A percentile compares a stretch with the other conserved stretches of the same genome.
Conservation (phyloP, 192 early-diverging fungal species). For the Coemansia asiatica region DNA sequence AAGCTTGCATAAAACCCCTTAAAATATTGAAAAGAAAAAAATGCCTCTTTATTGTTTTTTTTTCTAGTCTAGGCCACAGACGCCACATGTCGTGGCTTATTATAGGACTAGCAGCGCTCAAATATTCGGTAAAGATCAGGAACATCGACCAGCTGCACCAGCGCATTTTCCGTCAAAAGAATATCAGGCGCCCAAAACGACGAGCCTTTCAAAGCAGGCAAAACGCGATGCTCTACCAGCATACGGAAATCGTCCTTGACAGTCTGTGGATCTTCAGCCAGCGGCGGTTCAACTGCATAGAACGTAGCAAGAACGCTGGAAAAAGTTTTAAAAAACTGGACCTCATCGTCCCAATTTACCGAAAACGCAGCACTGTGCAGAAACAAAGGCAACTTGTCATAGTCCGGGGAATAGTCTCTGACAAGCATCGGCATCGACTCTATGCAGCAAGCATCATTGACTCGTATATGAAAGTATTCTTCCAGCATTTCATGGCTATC, state of each 20-base stretch:
- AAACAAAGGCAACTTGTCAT: constrained; percentile 84
- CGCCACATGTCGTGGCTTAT: neutral
- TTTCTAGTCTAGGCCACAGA: neutral
- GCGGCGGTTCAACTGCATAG: constrained; percentile 56
- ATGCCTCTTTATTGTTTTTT: neutral
- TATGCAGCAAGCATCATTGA: constrained; percentile 66
- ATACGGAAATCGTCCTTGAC: constrained; percentile 59
- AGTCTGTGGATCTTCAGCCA: constrained; percentile 32
- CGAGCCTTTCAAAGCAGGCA: constrained; percentile 72
- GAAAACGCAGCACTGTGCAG: constrained; percentile 74
- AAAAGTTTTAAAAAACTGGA: constrained; percentile 78
- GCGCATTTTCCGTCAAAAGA: constrained; percentile 60
- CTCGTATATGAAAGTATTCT: constrained; percentile 83
- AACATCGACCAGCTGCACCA: constrained; percentile 79
- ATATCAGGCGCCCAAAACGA: constrained; percentile 67
- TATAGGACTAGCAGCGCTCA: constrained; percentile 79
- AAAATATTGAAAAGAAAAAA: too few relatives aligned
- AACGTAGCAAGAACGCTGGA: constrained; percentile 54
- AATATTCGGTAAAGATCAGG: constrained; percentile 94
- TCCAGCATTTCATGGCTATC: constrained; percentile 74
- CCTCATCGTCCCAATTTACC: constrained; percentile 86
- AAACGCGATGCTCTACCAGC: constrained; percentile 75
- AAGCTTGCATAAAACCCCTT: too few relatives aligned
- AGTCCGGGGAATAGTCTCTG: constrained; percentile 75
- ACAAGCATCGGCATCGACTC: constrained; percentile 78